Conservation (phyloP, 2,329 filamentous ascomycete genomes). For the Cucurbitaria berberidis region DNA sequence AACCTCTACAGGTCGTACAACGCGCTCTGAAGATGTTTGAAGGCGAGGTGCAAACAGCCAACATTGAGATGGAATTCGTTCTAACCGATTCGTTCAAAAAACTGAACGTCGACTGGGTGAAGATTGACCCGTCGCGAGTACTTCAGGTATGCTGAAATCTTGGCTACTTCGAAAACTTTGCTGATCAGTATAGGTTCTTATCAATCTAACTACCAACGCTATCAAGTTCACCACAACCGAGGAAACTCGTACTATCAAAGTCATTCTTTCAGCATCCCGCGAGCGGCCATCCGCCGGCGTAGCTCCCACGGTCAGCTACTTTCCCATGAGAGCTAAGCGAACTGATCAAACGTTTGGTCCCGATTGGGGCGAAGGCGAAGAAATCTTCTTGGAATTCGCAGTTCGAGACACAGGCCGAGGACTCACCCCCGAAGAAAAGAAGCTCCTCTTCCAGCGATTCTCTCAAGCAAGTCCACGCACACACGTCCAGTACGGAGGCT, state of each 20-base stretch:
- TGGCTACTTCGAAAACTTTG: background rate
- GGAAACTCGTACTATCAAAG: constrained; percentile 66
- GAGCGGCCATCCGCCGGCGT: constrained; percentile 56
- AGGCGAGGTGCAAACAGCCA: constrained; percentile 71
- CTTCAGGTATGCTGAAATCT: constrained; percentile 58
- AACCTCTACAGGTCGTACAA: constrained; percentile 70
- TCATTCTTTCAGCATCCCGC: constrained; percentile 69
- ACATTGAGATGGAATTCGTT: constrained; percentile 69
- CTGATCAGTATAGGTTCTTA: constrained; percentile 60
- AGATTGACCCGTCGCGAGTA: constrained; percentile 75
- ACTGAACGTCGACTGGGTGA: constrained; percentile 69
- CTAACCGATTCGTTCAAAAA: constrained; percentile 67
- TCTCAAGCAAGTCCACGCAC: constrained; percentile 78
- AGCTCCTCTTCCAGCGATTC: constrained; percentile 78
- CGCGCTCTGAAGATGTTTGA: constrained; percentile 79
- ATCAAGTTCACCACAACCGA: constrained; percentile 79
- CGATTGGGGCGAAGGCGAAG: constrained; percentile 74
- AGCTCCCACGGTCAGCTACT: constrained; percentile 63
- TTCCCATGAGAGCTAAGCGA: constrained; percentile 62
- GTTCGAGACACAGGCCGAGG: constrained; percentile 81
- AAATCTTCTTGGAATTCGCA: constrained; percentile 71
- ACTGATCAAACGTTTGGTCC: constrained; percentile 56
- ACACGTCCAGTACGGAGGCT: constrained; percentile 80
- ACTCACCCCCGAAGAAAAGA: constrained; percentile 72
- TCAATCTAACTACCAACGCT: constrained; percentile 81